Conservation (phyloP, 1,139 yeast species). For the Starmera stellimalicola region DNA sequence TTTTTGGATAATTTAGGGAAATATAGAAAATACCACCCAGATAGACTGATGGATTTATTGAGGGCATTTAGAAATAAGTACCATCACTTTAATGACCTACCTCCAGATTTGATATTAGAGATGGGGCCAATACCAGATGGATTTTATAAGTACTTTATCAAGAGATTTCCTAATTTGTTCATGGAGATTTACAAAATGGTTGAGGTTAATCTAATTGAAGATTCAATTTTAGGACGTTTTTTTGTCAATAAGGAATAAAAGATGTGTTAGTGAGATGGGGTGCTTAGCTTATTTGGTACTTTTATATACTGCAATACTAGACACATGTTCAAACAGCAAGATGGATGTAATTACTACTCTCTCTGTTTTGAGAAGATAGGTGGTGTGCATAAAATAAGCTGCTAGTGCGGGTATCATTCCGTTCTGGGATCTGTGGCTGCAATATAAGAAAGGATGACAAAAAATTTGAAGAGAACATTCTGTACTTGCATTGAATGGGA, state of each 20-base stretch:
- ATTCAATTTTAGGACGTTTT: conserved; percentile 50
- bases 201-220: conserved; percentile 44
- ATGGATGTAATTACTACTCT: not conserved
- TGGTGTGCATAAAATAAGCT: no score
- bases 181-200: conserved; percentile 69
- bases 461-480: no score
- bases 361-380: no score
- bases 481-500: no score
- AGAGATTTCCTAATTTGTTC: conserved; percentile 67
- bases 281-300: no score
- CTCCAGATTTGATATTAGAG: conserved; percentile 43
- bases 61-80: conserved; percentile 88
- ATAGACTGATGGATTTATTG: conserved; percentile 71
- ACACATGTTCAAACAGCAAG: not conserved
- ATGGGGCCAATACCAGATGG: conserved; percentile 84
- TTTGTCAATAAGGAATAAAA: conserved; percentile 20
- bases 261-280: no score
- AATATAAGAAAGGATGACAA: no score
- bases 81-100: conserved; percentile 89
- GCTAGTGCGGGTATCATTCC: no score
- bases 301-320: no score
- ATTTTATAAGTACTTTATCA: conserved; percentile 65
- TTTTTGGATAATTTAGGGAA: conserved; percentile 82
- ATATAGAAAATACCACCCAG: conserved; percentile 78
- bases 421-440: no score